phyloP scores from a whole-genome alignment of 495 filamentous ascomycete species.

The Niebla homalea region DNA sequence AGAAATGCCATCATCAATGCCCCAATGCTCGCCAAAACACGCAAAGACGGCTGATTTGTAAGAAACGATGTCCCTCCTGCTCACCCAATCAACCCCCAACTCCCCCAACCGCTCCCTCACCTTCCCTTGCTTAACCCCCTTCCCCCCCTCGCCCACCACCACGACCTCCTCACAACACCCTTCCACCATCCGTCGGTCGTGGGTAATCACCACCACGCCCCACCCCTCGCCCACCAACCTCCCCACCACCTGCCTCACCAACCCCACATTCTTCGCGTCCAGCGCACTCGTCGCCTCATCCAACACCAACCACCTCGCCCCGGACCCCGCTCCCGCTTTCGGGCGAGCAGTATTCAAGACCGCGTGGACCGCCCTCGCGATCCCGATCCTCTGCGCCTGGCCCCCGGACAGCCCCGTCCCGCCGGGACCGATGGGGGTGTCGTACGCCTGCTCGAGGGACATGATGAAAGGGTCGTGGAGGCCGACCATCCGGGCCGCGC shows the following conservation, averaged over 20 bases:
- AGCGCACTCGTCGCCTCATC: constrained; percentile 82
- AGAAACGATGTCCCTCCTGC: too few species aligned
- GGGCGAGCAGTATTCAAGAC: too few species aligned
- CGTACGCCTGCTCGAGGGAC: constrained; percentile 60
- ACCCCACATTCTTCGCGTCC: constrained; percentile 54
- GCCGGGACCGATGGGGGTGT: constrained; percentile 64
- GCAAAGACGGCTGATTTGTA: too few species aligned
- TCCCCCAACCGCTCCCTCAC: constrained; percentile 28
- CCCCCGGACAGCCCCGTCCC: constrained; percentile 67
- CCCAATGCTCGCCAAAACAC: too few species aligned
- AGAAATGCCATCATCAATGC: too few species aligned
- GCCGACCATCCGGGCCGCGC: constrained; percentile 52
- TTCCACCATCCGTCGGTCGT: constrained; percentile 70
- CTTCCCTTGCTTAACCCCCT: constrained; percentile 24
- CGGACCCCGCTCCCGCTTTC: not conserved
- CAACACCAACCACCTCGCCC: constrained; percentile 59
- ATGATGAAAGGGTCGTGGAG: constrained; percentile 67
- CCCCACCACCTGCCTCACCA: constrained; percentile 50
- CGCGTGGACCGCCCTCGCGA: constrained; percentile 67
- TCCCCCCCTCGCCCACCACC: constrained; percentile 46
- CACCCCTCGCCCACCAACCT: constrained; percentile 32
- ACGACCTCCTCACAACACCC: constrained; percentile 58
- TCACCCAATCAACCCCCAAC: too few species aligned
- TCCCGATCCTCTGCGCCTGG: constrained; percentile 69
- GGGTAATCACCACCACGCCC: constrained; percentile 60